Conservation (phyloP, 306 rosid genomes). For the Vicia villosa region DNA sequence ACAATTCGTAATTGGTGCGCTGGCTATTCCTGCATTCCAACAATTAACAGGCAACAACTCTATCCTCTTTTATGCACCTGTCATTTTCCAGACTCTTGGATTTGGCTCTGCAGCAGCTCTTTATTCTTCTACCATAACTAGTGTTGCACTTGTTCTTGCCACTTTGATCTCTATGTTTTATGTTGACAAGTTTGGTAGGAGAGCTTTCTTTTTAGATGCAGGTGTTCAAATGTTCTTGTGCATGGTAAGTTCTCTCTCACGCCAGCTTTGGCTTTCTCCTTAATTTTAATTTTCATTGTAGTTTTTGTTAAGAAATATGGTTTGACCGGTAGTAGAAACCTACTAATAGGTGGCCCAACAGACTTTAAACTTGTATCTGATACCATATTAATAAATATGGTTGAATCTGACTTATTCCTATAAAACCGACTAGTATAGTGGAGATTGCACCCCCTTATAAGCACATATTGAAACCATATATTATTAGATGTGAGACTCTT, state of each 20-base stretch:
- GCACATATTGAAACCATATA: too few relatives aligned
- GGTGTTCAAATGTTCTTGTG: constrained; percentile 71
- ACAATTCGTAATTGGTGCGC: constrained; percentile 71
- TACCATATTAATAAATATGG: too few relatives aligned
- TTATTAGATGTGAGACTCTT: too few relatives aligned
- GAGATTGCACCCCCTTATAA: too few relatives aligned
- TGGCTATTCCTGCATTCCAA: constrained; percentile 84
- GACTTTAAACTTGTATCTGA: too few relatives aligned
- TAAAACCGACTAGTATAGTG: too few relatives aligned
- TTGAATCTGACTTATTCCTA: too few relatives aligned
- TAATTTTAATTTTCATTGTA: too few relatives aligned
- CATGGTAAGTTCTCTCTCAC: constrained; percentile 66
- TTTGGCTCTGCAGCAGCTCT: constrained; percentile 69
- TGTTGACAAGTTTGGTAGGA: constrained; percentile 77
- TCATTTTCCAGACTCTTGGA: constrained; percentile 79
- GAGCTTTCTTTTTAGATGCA: constrained; percentile 84
- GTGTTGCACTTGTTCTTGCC: constrained; percentile 70
- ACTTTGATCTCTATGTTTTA: constrained; percentile 70
- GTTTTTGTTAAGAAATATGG: too few relatives aligned
- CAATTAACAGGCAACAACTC: constrained; percentile 88
- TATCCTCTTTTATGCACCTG: constrained; percentile 83
- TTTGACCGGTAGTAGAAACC: too few relatives aligned
- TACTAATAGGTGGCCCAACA: too few relatives aligned
- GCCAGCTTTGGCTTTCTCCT: too few relatives aligned
- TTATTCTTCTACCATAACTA: constrained; percentile 67